Conservation (phyloP, 495 filamentous ascomycete genomes). For the Antarctomyces pellizariae region DNA sequence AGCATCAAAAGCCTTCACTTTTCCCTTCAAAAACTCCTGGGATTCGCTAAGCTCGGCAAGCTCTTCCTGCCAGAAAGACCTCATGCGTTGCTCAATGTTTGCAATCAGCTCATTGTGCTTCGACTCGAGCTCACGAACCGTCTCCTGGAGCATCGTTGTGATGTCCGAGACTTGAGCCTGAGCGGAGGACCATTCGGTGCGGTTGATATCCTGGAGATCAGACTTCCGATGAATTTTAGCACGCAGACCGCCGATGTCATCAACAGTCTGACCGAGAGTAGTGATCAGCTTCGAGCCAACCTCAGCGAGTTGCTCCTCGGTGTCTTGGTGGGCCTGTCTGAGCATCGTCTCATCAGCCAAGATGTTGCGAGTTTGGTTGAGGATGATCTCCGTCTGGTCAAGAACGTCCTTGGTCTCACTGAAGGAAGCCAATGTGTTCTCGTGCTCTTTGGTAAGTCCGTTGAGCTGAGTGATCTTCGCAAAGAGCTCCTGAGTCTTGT, state of each 20-base stretch:
- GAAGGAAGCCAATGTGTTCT: constrained; percentile 41
- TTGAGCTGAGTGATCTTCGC: constrained; percentile 65
- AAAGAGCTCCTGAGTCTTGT: constrained; percentile 82
- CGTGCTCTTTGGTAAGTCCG: constrained; percentile 64
- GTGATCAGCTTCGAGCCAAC: constrained; percentile 53
- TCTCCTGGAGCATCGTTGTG: constrained; percentile 49
- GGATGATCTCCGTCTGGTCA: constrained; percentile 64
- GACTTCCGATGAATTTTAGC: constrained; percentile 65
- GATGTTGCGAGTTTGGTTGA: constrained; percentile 47
- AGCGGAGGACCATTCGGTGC: constrained; percentile 55
- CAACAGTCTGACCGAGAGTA: constrained; percentile 49
- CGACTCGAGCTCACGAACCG: constrained; percentile 39
- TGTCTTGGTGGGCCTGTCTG: constrained; percentile 64
- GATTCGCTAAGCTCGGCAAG: constrained; percentile 39
- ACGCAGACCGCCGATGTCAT: constrained; percentile 57
- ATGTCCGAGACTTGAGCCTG: constrained; percentile 47
- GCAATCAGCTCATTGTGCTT: constrained; percentile 48
- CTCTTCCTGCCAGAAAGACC: constrained; percentile 47
- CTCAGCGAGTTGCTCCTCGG: constrained; percentile 47
- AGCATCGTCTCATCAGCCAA: constrained; percentile 61
- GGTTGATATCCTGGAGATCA: constrained; percentile 56
- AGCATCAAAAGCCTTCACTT: constrained; percentile 36
- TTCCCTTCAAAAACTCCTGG: constrained; percentile 41
- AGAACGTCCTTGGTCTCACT: constrained; percentile 60
- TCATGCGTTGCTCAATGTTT: constrained; percentile 41